Base-by-base conservation (phyloP, 306 rosid genomes). In the Phaseolus lunatus region DNA sequence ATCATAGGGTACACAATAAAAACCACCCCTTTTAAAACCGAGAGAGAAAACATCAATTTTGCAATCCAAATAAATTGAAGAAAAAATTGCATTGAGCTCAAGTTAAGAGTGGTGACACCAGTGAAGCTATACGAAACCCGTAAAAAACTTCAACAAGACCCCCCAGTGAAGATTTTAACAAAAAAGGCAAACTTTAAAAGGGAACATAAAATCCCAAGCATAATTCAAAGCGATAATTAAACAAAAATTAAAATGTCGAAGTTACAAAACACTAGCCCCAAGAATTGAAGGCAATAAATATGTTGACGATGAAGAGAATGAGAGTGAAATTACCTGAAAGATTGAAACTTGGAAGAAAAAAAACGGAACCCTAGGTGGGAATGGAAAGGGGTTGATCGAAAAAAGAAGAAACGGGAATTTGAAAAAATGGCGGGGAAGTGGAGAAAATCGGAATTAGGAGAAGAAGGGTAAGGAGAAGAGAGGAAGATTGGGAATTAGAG, bases 401-500 rank as follows among this genome's bases (percentile, higher is more conserved):
- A 20, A 14, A 50, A 13, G 76, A 73, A 80, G 61, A 45, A 16
- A 69, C 43, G 27, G 74, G 62, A 83, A 81, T 86, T 91, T 86
- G 85, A 86, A 89, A 85, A 79, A 56, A 62, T 86, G 97, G 97
- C 95, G 97, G 90, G 95, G 84, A 90, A 84, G 59, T 54, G 85
- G 82, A 70, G 95, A 81, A 84, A 92, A 87, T 76, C 86, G 90
- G 88, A 87, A 81, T 68, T 54, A 70, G 80, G 78, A 59, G 64
- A 74, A 82, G 86, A 84, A 75, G 87, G 85, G 94, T 74, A 82
- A 86, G 86, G 89, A 87, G 83, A 89, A 81, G 91, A 81, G 85
- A 80, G 84, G 85, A 86, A 78, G 86, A 87, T 72, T 79, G 83
- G 53, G 90, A 86, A 84, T 82, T 85, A 63, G 75, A 84, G 91